Percentiles rank a stretch among this genome's conserved stretches.
These are phyloP conservation scores for Podospora pseudoanserina DNA, from an alignment of 495 filamentous ascomycete genomes.

Conservation along the genomic window DNA sequence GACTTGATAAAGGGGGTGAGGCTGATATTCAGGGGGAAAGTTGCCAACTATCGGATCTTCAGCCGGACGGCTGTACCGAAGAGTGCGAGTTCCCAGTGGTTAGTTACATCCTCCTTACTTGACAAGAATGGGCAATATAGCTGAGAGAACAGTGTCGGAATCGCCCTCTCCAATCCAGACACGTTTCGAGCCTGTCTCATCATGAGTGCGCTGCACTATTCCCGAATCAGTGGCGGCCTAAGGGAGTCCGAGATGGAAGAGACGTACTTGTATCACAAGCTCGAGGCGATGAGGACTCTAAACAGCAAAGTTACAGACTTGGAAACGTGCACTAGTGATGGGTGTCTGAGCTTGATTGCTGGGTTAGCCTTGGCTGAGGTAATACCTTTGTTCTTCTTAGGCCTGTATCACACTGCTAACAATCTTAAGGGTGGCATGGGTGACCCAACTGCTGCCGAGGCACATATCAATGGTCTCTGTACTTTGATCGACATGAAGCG, in stretches of 20 bases:
- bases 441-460: slow-evolving; percentile 21
- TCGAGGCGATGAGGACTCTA: slow-evolving; percentile 23
- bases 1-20: not conserved
- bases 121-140: not conserved
- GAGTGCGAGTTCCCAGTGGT: slow-evolving; percentile 21
- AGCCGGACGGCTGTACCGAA: slow-evolving; percentile 18
- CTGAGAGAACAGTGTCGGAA: slow-evolving; percentile 8
- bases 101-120: not conserved
- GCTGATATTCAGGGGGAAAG: slow-evolving; percentile 1
- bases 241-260: slow-evolving; percentile 22
- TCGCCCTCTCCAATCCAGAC: slow-evolving; percentile 17
- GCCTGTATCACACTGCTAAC: not conserved
- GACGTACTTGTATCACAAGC: slow-evolving; percentile 26
- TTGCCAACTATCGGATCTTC: slow-evolving; percentile 22
- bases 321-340: slow-evolving; percentile 16
- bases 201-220: slow-evolving; percentile 24
- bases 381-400: not conserved
- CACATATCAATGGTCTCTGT: slow-evolving; percentile 25
- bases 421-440: slow-evolving; percentile 21
- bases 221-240: slow-evolving; percentile 12
- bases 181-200: slow-evolving; percentile 23
- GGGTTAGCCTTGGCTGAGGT: slow-evolving; percentile 30
- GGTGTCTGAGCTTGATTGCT: slow-evolving; percentile 22
- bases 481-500: slow-evolving; percentile 21
- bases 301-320: slow-evolving; percentile 23